Base-by-base conservation (phyloP, 2,329 filamentous ascomycete genomes). In the Fusarium chuoi region DNA sequence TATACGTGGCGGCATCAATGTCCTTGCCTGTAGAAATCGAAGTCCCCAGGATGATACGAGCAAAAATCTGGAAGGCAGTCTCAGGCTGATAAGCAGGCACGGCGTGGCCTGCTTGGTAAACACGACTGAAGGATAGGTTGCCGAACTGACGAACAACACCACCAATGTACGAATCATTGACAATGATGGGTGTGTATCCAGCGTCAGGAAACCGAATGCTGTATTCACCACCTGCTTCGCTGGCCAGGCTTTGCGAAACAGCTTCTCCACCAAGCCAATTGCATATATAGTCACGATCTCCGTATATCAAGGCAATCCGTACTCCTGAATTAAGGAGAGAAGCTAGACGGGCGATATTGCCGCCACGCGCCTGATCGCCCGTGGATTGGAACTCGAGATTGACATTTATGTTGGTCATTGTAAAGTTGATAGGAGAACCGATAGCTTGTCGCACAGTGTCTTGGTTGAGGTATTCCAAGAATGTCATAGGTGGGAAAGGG, bases 131-230 rank as follows among this genome's bases (percentile, higher is more conserved):
- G 22, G 88, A 90, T 61, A 93, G 87, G 75, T 95, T 95, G 17
- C 92, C 93, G 76, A 90, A 93, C 80, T 96, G 93, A 8, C 93
- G 89, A 0, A 94, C 93, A 63, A 89, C 88, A 26, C 94, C 94
- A 58, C 89, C 93, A 78, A 91, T 89, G 81, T 92, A 92, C 12
- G 87, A 86, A 33, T 86, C 87, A 78, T 94, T 93, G 45, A 93
- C 90, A 18, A 90, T 84, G 70, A 96, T 90, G 20, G 92, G 89
- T 1, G 90, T 89, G 79, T 96, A 96, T 2, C 93, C 93, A 1
- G 94, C 91, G 0, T 84, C 80, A 4, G 86, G 83, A 79, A 96
- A 96, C 35, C 83, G 81, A 3, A 82, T 81, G 1, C 85, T 82
- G 71, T 92, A 90, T 24, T 82, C 76, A 22, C 80, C 74, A 10